Base-by-base conservation (phyloP, 495 filamentous ascomycete species). In the Thermothielavioides terrestris region DNA sequence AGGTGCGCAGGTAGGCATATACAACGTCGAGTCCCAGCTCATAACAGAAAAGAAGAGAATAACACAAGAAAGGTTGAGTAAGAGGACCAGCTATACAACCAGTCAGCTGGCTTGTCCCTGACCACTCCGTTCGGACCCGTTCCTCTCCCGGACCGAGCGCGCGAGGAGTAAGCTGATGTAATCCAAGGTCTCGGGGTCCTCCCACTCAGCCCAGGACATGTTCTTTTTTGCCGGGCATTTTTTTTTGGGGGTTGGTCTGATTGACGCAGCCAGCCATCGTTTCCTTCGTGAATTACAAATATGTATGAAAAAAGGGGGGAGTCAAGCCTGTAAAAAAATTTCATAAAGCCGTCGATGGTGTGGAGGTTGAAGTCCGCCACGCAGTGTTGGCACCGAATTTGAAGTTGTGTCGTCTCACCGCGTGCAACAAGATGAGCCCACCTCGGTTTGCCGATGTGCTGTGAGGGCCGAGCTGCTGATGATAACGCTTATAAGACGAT, bases 281-380 rank as follows among this genome's bases (percentile, higher is more conserved):
- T 34, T 28, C 35, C 35, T 12, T 48, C 45, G 9, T 48, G n/a
- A 27, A 51, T 51, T 51, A 51, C 40, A 51, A 51, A 37, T 45
- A 52, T 52, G 45, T 42, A 43, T 22, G 30, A 41, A 42, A 23
- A 4, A 25, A 42, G 14, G 14, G 26, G 21, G 15, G 11, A 26
- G 26, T 4, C 25, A 42, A 25, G n/a, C n/a, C n/a, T n/a, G n/a
- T n/a, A n/a, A n/a, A 14, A 23, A 18, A 27, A 25, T 31, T 5
- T 42, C 14, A 18, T 42, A 23, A 34, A 30, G 32, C n/a, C 30
- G 28, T 45, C 17, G 1, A 45, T 4, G 21, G 26, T n/a, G n/a
- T n/a, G n/a, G n/a, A n/a, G n/a, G n/a, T n/a, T n/a, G n/a, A n/a
- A n/a, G n/a, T n/a, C n/a, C n/a, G n/a, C n/a, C n/a, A n/a, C n/a